Conservation (phyloP, 2,329 filamentous ascomycete genomes). For the Fusarium nygamai region DNA sequence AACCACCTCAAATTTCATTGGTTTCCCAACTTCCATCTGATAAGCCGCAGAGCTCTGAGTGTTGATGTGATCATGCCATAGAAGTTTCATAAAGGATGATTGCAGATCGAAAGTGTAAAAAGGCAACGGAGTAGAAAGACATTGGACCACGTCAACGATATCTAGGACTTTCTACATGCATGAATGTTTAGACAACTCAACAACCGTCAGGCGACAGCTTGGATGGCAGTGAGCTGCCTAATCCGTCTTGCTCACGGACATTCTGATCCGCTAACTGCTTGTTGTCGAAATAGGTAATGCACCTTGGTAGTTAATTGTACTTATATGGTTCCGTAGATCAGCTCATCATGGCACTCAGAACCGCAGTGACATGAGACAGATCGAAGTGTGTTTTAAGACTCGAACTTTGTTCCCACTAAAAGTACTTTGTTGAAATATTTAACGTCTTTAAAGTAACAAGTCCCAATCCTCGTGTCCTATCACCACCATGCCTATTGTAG, state of each 20-base stretch:
- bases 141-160: neutral
- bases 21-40: neutral
- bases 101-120: neutral
- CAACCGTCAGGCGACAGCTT: neutral
- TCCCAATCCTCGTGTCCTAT: neutral
- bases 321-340: neutral
- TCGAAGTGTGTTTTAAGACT: fast-evolving
- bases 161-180: neutral
- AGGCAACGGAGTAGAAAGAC: neutral
- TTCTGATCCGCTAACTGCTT: neutral
- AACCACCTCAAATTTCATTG: neutral
- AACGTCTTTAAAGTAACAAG: no score
- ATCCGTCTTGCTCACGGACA: neutral
- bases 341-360: neutral
- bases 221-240: neutral
- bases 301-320: neutral
- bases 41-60: neutral
- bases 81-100: neutral
- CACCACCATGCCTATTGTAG: neutral
- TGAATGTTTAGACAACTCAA: neutral
- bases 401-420: fast-evolving
- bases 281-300: neutral
- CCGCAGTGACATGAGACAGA: neutral
- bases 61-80: fast-evolving
- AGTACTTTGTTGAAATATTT: no score